Evolutionary conservation across 768 basidiomycete species (phyloP).

Genomic region (Neoboletus subvelutipes): DNA sequence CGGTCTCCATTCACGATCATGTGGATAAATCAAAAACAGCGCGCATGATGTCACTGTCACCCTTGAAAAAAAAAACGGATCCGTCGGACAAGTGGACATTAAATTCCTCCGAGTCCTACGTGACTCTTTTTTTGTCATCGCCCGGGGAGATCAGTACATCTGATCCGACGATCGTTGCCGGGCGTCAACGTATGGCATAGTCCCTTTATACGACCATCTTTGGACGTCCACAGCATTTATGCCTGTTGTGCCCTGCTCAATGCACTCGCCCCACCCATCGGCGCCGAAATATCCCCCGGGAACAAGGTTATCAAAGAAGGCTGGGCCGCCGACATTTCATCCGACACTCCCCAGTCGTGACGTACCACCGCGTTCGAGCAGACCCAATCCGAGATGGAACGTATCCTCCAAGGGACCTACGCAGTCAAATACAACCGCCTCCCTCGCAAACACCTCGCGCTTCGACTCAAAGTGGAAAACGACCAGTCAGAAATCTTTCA

Average conservation of each 20-base stretch:
- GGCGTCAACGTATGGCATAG: no score
- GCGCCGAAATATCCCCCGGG: constrained; percentile 66
- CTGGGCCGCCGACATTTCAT: constrained; percentile 59
- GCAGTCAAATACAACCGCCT: constrained; percentile 62
- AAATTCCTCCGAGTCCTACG: no score
- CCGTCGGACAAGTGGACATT: no score
- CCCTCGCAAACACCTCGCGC: constrained; percentile 82
- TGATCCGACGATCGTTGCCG: no score
- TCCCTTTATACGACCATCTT: constrained; percentile 33
- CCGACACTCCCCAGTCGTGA: constrained; percentile 63
- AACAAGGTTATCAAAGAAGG: constrained; percentile 47
- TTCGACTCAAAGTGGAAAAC: constrained; percentile 50
- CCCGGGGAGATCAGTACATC: no score
- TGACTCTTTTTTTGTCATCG: no score
- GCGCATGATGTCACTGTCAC: no score
- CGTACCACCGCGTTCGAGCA: constrained; percentile 51
- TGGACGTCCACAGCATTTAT: constrained; percentile 52
- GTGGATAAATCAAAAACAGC: no score
- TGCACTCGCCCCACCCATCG: constrained; percentile 81
- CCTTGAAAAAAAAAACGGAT: no score
- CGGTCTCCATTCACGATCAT: no score
- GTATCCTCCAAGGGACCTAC: constrained; percentile 56
- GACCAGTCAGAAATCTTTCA: constrained; percentile 64
- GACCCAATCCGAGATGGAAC: constrained; percentile 60
- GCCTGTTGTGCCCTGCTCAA: constrained; percentile 77